Base-by-base conservation (phyloP, 1,284 basidiomycete genomes). In the Sporisorium sorghi region DNA sequence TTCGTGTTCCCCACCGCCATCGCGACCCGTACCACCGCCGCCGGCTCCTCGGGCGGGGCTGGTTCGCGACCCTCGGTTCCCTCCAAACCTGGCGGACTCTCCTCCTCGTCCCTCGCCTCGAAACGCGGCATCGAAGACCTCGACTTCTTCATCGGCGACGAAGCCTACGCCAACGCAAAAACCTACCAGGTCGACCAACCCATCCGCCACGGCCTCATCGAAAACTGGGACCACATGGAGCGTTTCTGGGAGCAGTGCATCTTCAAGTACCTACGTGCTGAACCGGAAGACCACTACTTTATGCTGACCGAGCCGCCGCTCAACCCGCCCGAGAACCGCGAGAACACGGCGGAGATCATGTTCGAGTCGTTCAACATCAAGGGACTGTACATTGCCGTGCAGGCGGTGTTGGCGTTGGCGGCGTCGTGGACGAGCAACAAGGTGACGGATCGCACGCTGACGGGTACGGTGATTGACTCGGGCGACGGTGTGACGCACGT, bases 201-300 rank as follows among this genome's bases (percentile, higher is more conserved):
- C 23, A 98, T 99, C 84, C 90, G 93, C 59, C 97, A 99, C 85
- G 97, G 97, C 39, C 91, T 94, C 90, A 97, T 99, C 83, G 97
- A 99, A 77, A 98, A 99, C 85, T 99, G 97, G 97, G 97, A 99
- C 86, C 90, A 97, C 81, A 99, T 99, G 97, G 97, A 99, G 86
- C 88, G 97, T 11, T 99, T 95, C 86, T 99, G 96, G 97, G 95
- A 98, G 86, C 96, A 99, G 87, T 94, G 92, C 65, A 99, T 99
- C 89, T 99, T 99, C 90, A 99, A 99, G 87, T 99, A 99, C 87
- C 88, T 99, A 69, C 89, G 96, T 65, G 95, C 95, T 14, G 97
- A 99, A 86, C 97, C 97, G 14, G 97, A 99, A 86, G 97, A 99
- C 86, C 97, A 99, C 86, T 93, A 98, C 86, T 97, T 98, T 85